These are phyloP conservation scores for Haplographium delicatum DNA, from an alignment of 495 filamentous ascomycete genomes.

Conservation along the genomic window DNA sequence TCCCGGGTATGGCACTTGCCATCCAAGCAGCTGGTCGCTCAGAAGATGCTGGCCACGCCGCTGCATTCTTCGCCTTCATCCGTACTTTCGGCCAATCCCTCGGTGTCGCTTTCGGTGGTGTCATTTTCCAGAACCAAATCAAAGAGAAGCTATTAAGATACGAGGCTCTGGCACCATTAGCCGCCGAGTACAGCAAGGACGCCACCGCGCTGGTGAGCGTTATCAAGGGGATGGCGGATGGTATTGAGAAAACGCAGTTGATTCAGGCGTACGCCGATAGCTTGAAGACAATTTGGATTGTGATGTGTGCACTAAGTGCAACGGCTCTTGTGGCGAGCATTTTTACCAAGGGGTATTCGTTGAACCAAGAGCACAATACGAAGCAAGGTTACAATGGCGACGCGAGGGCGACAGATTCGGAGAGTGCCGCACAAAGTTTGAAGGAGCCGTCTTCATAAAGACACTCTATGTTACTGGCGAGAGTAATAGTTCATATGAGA, in stretches of 20 bases:
- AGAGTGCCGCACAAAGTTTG: background rate
- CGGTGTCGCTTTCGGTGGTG: constrained; percentile 47
- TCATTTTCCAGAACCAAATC: constrained; percentile 58
- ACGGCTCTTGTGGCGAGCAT: constrained; percentile 15
- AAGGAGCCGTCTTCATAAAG: too few species aligned
- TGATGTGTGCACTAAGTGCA: constrained; percentile 35
- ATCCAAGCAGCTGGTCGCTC: constrained; percentile 40
- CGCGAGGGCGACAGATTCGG: background rate
- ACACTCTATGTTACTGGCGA: too few species aligned
- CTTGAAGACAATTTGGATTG: constrained; percentile 52
- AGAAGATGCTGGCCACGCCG: constrained; percentile 49
- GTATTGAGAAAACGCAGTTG: constrained; percentile 35
- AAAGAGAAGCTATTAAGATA: constrained; percentile 38
- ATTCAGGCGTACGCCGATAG: constrained; percentile 51
- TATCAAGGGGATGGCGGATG: constrained; percentile 49
- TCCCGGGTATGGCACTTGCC: constrained; percentile 44
- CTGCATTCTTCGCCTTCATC: constrained; percentile 54
- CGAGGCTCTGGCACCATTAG: constrained; percentile 37
- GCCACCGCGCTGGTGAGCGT: constrained; percentile 54
- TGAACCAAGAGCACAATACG: constrained; percentile 21
- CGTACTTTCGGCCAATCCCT: constrained; percentile 50
- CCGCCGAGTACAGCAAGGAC: constrained; percentile 47
- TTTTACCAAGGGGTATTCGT: constrained; percentile 16
- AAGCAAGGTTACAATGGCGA: constrained; percentile 11
- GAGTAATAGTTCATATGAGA: too few species aligned